A percentile compares a stretch with the other conserved stretches of the same genome.
Evolutionary conservation across 805 yeast species (phyloP).

Genomic region (Metschnikowia anglica): DNA sequence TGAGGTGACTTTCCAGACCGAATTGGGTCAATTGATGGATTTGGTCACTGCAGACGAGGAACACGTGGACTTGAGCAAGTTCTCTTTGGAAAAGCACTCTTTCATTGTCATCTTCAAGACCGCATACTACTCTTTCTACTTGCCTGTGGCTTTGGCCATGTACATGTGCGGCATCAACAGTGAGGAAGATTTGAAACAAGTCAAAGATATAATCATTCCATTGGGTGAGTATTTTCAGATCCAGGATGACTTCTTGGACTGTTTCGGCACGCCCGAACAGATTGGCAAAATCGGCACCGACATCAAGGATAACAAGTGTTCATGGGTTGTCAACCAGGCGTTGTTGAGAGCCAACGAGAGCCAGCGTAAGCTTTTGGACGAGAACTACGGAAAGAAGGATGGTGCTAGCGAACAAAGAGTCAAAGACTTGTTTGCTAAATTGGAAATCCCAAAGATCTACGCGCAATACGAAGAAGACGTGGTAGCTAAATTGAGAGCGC

Average conservation of each 20-base stretch:
- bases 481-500: constrained; percentile 59
- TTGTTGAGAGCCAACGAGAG: constrained; percentile 72
- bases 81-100: constrained; percentile 85
- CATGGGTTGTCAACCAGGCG: constrained; percentile 96
- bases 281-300: constrained; percentile 99
- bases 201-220: constrained; percentile 81
- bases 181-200: constrained; percentile 81
- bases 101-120: constrained; percentile 96
- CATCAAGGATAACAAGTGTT: constrained; percentile 96
- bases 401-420: constrained; percentile 62
- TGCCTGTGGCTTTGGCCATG: constrained; percentile 98
- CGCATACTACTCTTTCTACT: constrained; percentile 94
- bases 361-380: constrained; percentile 80
- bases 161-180: constrained; percentile 77
- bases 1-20: constrained; percentile 96
- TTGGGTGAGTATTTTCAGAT: constrained; percentile 98
- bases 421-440: constrained; percentile 70
- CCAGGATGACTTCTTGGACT: constrained; percentile 95
- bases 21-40: constrained; percentile 93
- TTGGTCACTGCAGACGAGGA: constrained; percentile 97
- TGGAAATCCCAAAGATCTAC: constrained; percentile 70
- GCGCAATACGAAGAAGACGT: constrained; percentile 78
- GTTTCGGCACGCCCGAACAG: constrained; percentile 95
- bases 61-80: constrained; percentile 81
- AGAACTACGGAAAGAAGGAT: constrained; percentile 86